Percentiles rank a stretch among this genome's conserved stretches.
phyloP scores from a whole-genome alignment of 306 rosid genomes.

The Sophora flavescens region DNA sequence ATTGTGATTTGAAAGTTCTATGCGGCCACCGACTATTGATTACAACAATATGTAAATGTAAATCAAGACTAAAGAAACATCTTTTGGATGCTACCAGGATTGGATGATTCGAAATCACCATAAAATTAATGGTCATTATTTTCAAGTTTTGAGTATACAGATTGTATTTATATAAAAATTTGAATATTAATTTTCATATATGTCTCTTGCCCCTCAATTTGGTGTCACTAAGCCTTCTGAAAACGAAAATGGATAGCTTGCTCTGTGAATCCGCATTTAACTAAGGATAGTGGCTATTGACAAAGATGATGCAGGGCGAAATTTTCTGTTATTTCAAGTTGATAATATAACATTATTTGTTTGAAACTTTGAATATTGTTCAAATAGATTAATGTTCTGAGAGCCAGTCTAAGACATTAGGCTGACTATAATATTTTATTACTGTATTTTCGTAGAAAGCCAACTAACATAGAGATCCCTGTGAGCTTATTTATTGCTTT shows the following conservation, averaged over 20 bases:
- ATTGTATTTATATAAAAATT: neutral
- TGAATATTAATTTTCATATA: neutral
- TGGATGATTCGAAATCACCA: too few species aligned
- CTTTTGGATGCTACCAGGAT: too few species aligned
- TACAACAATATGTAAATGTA: too few species aligned
- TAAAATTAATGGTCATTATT: too few species aligned
- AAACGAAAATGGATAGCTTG: too few species aligned
- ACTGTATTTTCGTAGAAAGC: constrained; percentile 23
- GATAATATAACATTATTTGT: neutral
- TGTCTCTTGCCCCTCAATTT: neutral
- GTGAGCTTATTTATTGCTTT: constrained; percentile 10
- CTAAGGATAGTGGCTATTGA: neutral
- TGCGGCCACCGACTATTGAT: too few species aligned
- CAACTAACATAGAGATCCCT: constrained; percentile 8
- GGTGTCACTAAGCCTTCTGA: neutral
- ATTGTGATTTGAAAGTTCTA: neutral
- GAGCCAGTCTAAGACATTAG: constrained; percentile 9
- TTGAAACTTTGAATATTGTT: constrained; percentile 18
- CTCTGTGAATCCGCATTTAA: too few species aligned
- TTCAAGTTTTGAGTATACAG: neutral
- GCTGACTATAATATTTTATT: neutral
- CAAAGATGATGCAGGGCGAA: neutral
- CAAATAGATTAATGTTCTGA: neutral
- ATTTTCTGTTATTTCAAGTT: neutral
- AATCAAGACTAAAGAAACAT: too few species aligned